Conservation (phyloP, 805 yeast species). For the Ogataea paradorogensis region DNA sequence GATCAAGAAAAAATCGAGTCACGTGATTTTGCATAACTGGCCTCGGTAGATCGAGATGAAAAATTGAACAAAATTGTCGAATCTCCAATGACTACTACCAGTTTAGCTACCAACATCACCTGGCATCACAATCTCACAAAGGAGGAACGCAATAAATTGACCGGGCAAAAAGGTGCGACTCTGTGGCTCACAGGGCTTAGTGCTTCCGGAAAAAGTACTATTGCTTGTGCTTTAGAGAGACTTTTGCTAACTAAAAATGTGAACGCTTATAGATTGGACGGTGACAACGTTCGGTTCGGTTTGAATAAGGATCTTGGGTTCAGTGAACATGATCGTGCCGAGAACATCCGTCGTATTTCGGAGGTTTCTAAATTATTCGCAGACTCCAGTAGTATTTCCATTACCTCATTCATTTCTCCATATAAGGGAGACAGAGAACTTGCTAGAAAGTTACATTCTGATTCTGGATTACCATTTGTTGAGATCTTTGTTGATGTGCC, state of each 20-base stretch:
- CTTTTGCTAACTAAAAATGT: conserved; percentile 64
- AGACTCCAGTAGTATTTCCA: conserved; percentile 82
- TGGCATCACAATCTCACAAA: conserved; percentile 92
- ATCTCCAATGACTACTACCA: conserved; percentile 65
- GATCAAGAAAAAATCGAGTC: conserved; percentile 6
- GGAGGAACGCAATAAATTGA: conserved; percentile 67
- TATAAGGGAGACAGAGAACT: conserved; percentile 78
- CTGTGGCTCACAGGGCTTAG: conserved; percentile 95
- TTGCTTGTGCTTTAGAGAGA: conserved; percentile 93
- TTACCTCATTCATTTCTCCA: conserved; percentile 92
- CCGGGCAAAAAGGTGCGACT: conserved; percentile 84
- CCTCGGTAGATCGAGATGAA: background rate
- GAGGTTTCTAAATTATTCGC: conserved; percentile 94
- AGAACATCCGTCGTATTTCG: conserved; percentile 90
- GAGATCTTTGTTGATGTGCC: conserved; percentile 95
- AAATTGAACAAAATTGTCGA: too few relatives aligned
- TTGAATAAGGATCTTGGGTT: conserved; percentile 93
- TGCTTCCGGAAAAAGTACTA: conserved; percentile 93
- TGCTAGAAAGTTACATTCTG: conserved; percentile 82
- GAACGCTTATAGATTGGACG: conserved; percentile 85
- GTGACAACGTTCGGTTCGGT: conserved; percentile 92
- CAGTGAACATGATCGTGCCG: conserved; percentile 87
- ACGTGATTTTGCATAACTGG: conserved; percentile 4
- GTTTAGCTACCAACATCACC: conserved; percentile 74
- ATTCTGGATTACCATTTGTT: conserved; percentile 73